A percentile compares a stretch with the other conserved stretches of the same genome.
These are phyloP conservation scores for Brasilioporus rufonigricans DNA, from an alignment of 768 basidiomycete genomes.

Conservation along the genomic window DNA sequence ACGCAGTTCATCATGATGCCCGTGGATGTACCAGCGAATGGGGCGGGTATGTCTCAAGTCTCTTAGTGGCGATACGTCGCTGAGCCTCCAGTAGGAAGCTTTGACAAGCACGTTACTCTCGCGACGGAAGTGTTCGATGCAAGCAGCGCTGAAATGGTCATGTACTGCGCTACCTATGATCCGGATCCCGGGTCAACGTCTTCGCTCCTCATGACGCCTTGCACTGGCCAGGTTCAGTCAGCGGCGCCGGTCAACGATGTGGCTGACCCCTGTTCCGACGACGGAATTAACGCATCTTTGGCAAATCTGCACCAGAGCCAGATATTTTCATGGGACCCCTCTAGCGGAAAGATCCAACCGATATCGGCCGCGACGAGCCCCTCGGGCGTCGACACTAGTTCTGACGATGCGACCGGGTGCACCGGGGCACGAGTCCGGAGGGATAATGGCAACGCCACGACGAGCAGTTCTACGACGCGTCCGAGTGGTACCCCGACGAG, in stretches of 20 bases:
- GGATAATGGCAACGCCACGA: conserved; percentile 5
- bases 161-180: conserved; percentile 63
- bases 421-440: conserved; percentile 15
- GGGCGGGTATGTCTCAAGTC: conserved; percentile 12
- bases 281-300: conserved; percentile 1
- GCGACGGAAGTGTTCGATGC: conserved; percentile 44
- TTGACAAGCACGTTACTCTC: conserved; percentile 39
- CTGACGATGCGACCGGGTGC: background rate
- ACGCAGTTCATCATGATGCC: conserved; percentile 45
- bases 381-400: conserved; percentile 18
- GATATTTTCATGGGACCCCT: conserved; percentile 53
- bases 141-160: conserved; percentile 31
- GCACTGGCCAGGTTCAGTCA: conserved; percentile 35
- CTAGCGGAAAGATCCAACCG: conserved; percentile 50
- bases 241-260: background rate
- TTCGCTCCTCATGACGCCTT: conserved; percentile 51
- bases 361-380: conserved; percentile 40
- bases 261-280: conserved; percentile 11
- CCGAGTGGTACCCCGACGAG: conserved; percentile 11
- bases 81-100: conserved; percentile 10
- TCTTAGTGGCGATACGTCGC: background rate
- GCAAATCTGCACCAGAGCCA: conserved; percentile 45
- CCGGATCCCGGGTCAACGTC: conserved; percentile 45
- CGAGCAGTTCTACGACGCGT: background rate
- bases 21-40: conserved; percentile 2